Base-by-base conservation (phyloP, 805 yeast species). In the Blastobotrys mokoenaii region DNA sequence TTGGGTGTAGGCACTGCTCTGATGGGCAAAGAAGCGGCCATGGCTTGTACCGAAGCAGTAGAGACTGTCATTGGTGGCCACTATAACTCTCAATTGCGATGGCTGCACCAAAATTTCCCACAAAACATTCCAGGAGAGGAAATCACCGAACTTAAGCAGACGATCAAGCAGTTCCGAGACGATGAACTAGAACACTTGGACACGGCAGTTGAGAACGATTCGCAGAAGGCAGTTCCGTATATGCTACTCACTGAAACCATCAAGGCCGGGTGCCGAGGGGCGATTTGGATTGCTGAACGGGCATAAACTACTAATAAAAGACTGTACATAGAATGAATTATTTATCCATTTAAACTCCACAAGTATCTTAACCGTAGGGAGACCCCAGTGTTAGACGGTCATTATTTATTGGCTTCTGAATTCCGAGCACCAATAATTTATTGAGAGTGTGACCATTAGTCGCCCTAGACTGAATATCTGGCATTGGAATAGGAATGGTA, bases 1-100 rank as follows among this genome's bases (percentile, higher is more conserved):
- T 71, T 93, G 69, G 98, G 98, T 2, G 77, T 79, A 1, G 83
- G 81, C 1, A 93, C 97, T 0, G 97, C 96, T 0, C 55, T 84
- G 44, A 65, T 88, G 51, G 82, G 96, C 14, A 86, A 87, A 58
- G 96, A 90, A 61, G 97, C 96, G 2, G 97, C 98, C 2, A 93
- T 93, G 98, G 97, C 98, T 1, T 93, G 98, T 62, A 93, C 98
- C 0, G 97, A 89, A 49, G 97, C 97, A 0, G 97, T 93, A 1
- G 98, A 93, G 64, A 93, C 98, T 0, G 97, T 93, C 4, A 93
- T 93, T 62, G 98, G 98, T 1, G 84, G 85, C 1, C 98, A 93
- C 62, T 93, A 93, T 65, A 93, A 93, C 61, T 81, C 80, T 50
- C 98, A 93, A 63, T 69, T 93, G 52, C 71, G 98, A 44, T 77